Evolutionary conservation across 2,329 filamentous ascomycete species (phyloP).

Genomic region (Penicillium sclerotigenum): DNA sequence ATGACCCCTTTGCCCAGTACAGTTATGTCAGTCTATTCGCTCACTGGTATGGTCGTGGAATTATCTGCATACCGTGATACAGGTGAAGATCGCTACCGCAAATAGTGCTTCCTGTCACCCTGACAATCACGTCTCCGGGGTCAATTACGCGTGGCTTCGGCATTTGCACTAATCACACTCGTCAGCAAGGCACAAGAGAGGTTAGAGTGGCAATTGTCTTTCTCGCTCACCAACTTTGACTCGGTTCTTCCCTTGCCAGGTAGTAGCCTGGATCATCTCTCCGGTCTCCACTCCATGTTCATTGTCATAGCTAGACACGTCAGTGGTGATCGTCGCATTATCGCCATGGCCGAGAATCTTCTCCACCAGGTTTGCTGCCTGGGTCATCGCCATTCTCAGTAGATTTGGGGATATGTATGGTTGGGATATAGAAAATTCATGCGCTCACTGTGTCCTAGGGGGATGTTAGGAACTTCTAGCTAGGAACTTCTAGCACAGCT

Average conservation of each 20-base stretch:
- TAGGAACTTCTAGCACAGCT: no score
- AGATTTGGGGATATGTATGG: background rate
- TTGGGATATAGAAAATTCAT: background rate
- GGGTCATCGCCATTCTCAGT: constrained; percentile 55
- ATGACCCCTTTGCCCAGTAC: constrained; percentile 41
- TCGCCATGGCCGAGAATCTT: constrained; percentile 65
- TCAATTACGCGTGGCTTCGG: constrained; percentile 71
- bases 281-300: constrained; percentile 50
- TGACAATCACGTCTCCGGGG: constrained; percentile 72
- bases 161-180: constrained; percentile 51
- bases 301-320: constrained; percentile 65
- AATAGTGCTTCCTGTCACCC: constrained; percentile 65
- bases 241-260: constrained; percentile 78
- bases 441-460: background rate
- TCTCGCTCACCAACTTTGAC: constrained; percentile 59
- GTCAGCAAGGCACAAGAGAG: background rate
- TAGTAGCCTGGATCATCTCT: constrained; percentile 73
- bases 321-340: constrained; percentile 64
- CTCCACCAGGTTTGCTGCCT: constrained; percentile 67
- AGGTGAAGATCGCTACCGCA: constrained; percentile 61
- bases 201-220: background rate
- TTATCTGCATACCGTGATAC: constrained; percentile 34
- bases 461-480: background rate
- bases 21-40: background rate
- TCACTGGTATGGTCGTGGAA: background rate